Evolutionary conservation across 129 eudicot species (phyloP), one percentile per base, ranked within the genome.

Genomic region (Lonicera japonica): DNA sequence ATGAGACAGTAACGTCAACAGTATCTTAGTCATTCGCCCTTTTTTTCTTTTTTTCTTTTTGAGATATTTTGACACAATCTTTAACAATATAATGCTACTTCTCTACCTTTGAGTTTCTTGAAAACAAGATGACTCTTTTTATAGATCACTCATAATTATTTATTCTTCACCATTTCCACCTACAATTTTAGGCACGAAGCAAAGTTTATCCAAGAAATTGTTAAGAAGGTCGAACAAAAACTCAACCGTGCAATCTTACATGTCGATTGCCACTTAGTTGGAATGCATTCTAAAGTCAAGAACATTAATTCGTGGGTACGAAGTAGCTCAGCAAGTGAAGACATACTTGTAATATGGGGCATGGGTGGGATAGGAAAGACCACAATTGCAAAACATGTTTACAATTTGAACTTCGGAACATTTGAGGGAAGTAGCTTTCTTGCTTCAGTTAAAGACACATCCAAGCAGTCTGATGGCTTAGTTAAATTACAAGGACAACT

Each of bases 261-360:
- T 24, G 54, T 79, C 47, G 43, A 54, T 12, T 56, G 6, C 10
- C 24, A 70, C 63, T 79, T 51, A 45, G 25, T 70, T 8, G 83
- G 83, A 17, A 70, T 74, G 5, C 51, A 66, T 15, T 21, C 17
- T 15, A 38, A 68, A 25, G 71, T 56, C 5, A 24, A 20, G 0
- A 48, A 46, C 21, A 79, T 79, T n/a, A 54, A 23, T 38, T 48
- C 16, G 29, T 79, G 84, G 84, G 48, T 79, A 65, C 70, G 19
- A 43, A 41, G 70, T 8, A 38, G 24, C 11, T 61, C 70, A 4
- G 17, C 25, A 3, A 5, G 54, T 53, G 60, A 34, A 20, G 36
- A 2, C 23, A 9, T 65, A 15, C 4, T 21, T 3, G 51, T 17
- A 20, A 39, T 52, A 1, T 40, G 13, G 10, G 66, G 66, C 13